Conservation (phyloP, 148 eudicot species). For the Pharnaceum exiguum region DNA sequence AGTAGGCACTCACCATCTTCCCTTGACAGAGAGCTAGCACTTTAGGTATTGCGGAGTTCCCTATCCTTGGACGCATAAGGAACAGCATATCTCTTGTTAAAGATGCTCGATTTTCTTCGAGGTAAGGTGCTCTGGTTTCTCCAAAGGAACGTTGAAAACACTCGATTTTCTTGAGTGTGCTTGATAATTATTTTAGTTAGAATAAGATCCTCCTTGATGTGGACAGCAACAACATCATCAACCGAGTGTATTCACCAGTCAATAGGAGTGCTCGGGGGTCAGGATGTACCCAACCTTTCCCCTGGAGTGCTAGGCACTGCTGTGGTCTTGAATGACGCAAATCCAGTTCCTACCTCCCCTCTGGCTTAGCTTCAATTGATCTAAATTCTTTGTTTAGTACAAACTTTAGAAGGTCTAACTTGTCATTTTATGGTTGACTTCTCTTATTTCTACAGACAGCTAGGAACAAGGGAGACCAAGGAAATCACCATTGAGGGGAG, state of each 20-base stretch:
- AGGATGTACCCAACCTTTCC: no score
- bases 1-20: conserved; percentile 11
- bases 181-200: neutral
- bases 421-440: no score
- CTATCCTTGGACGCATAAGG: conserved; percentile 87
- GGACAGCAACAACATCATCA: no score
- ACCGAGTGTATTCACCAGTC: no score
- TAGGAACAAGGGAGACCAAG: conserved; percentile 94
- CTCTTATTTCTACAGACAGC: conserved; percentile 53
- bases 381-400: no score
- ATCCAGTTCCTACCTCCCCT: no score
- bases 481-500: conserved; percentile 92
- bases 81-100: conserved; percentile 87
- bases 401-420: no score
- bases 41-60: conserved; percentile 78
- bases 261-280: no score
- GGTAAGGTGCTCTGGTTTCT: conserved; percentile 40
- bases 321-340: no score
- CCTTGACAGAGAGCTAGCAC: conserved; percentile 71
- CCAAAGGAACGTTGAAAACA: neutral
- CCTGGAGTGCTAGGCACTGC: no score
- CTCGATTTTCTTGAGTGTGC: neutral
- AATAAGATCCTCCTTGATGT: no score
- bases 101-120: conserved; percentile 90
- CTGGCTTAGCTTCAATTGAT: no score